Evolutionary conservation across 2,329 filamentous ascomycete genomes (phyloP).

Genomic region (Botrytis porri): DNA sequence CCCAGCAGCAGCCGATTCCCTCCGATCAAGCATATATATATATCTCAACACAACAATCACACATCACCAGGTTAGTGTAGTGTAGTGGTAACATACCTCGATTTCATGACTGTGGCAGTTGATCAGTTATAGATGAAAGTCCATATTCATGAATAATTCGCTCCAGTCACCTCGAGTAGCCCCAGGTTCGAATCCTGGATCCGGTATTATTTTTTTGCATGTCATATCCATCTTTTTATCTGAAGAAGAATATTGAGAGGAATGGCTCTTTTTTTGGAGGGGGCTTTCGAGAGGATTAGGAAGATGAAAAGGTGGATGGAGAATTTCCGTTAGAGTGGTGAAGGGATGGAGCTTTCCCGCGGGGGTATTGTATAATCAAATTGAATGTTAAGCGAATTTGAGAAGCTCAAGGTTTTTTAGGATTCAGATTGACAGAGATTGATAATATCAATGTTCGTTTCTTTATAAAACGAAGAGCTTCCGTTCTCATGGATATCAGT

Average conservation of each 20-base stretch:
- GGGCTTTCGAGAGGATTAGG: not conserved
- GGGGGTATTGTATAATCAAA: not conserved
- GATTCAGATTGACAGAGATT: not conserved
- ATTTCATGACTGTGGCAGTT: not conserved
- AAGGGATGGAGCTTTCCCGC: not conserved
- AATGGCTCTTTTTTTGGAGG: not conserved
- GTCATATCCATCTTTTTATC: not conserved
- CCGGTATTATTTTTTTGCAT: not conserved
- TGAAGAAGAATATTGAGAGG: not conserved
- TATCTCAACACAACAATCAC: not conserved
- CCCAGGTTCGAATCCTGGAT: not conserved
- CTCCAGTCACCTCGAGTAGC: not conserved
- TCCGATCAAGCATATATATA: not conserved
- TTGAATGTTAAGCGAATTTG: not conserved
- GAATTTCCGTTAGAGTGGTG: not conserved
- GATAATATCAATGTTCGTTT: not conserved
- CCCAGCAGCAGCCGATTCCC: not conserved
- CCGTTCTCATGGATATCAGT: not conserved
- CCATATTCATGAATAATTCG: no score
- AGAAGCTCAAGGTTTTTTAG: not conserved
- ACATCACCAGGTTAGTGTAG: not conserved
- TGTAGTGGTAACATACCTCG: not conserved
- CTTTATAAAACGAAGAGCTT: not conserved
- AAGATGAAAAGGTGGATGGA: no score
- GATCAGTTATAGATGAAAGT: no score